These are phyloP conservation scores for Fonsecaea monophora DNA, from an alignment of 2,329 filamentous ascomycete species.

Conservation along the genomic window DNA sequence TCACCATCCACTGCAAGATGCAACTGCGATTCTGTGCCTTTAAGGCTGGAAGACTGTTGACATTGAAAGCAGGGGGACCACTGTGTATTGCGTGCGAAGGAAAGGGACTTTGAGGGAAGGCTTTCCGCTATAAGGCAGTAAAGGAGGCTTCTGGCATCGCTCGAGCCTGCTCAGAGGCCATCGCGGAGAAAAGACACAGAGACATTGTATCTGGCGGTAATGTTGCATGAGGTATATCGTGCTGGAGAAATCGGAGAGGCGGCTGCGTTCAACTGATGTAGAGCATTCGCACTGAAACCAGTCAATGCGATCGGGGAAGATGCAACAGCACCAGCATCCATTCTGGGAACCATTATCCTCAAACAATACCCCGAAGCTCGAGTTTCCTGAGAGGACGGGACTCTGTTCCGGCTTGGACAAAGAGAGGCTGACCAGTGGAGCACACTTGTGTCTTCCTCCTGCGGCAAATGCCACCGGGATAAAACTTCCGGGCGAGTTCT, in stretches of 20 bases:
- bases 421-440: not conserved
- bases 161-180: not conserved
- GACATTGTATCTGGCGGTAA: not conserved
- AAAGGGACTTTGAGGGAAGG: not conserved
- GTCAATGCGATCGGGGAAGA: not conserved
- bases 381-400: not conserved
- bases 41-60: not conserved
- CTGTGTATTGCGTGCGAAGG: not conserved
- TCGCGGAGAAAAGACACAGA: not conserved
- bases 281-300: not conserved
- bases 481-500: not conserved
- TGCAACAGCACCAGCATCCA: not conserved
- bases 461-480: not conserved
- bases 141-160: not conserved
- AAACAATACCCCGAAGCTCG: not conserved
- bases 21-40: not conserved
- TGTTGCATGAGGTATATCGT: not conserved
- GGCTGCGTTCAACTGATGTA: no score
- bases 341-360: not conserved
- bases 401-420: not conserved
- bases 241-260: not conserved
- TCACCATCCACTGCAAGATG: not conserved
- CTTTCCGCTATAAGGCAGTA: not conserved
- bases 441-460: not conserved
- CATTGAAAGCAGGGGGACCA: not conserved